These are phyloP conservation scores for Amphibolis antarctica DNA, from an alignment of 106 monocot genomes.

Conservation along the genomic window DNA sequence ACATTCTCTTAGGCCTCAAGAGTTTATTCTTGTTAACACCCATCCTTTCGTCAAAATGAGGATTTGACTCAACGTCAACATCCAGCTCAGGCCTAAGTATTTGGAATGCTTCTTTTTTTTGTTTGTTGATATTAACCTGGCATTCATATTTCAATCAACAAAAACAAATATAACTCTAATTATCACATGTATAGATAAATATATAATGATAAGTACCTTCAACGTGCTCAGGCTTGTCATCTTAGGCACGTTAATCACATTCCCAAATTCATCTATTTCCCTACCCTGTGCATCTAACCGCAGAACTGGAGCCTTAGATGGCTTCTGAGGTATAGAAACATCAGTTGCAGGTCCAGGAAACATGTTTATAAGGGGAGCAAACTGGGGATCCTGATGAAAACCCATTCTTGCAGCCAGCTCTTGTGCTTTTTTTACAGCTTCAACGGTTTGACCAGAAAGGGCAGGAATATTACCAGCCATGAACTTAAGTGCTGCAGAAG, in stretches of 20 bases:
- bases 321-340: conserved; percentile 37
- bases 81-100: conserved; percentile 87
- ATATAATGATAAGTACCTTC: conserved; percentile 38
- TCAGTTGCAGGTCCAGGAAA: conserved; percentile 66
- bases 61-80: conserved; percentile 29
- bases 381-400: conserved; percentile 86
- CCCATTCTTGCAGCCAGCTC: conserved; percentile 90
- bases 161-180: not conserved
- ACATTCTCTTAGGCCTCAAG: conserved; percentile 68
- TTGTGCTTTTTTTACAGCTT: conserved; percentile 92
- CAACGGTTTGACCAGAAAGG: conserved; percentile 34
- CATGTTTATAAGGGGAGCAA: conserved; percentile 94
- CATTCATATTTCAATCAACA: not conserved
- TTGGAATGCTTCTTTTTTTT: conserved; percentile 98
- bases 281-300: conserved; percentile 88
- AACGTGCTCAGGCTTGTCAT: conserved; percentile 77
- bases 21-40: conserved; percentile 81
- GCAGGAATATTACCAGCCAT: conserved; percentile 9
- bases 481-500: conserved; percentile 16
- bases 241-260: conserved; percentile 58
- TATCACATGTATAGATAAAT: not conserved
- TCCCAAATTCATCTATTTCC: conserved; percentile 94
- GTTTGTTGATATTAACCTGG: conserved; percentile 97
- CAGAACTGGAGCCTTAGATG: conserved; percentile 82
- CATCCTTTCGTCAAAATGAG: conserved; percentile 75